Evolutionary conservation across 352 stramenopile genomes (phyloP).

Genomic region (Globisporangium viniferum): DNA sequence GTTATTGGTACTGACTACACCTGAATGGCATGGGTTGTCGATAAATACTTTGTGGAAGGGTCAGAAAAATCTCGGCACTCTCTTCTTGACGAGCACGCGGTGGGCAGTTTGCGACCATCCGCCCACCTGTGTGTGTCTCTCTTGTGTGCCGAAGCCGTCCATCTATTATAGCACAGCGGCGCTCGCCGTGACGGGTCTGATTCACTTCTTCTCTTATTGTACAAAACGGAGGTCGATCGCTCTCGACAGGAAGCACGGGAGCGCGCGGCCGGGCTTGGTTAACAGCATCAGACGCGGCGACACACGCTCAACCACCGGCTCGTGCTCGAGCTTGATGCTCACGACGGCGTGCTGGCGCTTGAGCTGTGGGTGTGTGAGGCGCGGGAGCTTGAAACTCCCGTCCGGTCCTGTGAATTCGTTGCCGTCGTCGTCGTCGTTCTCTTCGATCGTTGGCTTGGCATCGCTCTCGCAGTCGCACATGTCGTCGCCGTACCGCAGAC

Average conservation of each 20-base stretch:
- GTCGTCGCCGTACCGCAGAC: background rate
- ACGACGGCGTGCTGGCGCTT: conserved; percentile 7
- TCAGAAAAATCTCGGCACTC: background rate
- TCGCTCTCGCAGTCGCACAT: conserved; percentile 6
- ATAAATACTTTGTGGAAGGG: background rate
- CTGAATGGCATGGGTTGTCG: background rate
- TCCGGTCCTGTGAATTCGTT: conserved; percentile 6
- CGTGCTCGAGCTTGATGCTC: conserved; percentile 7
- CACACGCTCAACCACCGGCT: background rate
- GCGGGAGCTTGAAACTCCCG: conserved; percentile 13
- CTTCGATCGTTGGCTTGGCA: background rate
- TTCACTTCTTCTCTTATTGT: conserved; percentile 7
- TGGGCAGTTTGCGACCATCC: background rate
- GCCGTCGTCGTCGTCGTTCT: background rate
- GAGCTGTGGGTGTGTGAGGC: conserved; percentile 10
- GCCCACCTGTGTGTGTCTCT: background rate
- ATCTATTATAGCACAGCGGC: conserved; percentile 6
- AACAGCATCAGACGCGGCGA: background rate
- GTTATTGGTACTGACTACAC: conserved; percentile 5
- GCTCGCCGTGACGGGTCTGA: background rate
- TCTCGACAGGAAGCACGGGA: conserved; percentile 7
- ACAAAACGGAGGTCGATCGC: conserved; percentile 13
- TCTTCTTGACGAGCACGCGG: background rate
- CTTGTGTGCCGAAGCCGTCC: background rate
- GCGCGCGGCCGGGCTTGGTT: background rate